Evolutionary conservation across 2,329 filamentous ascomycete genomes (phyloP), one percentile per base, ranked within the genome.

Genomic region (Fusarium virguliforme): DNA sequence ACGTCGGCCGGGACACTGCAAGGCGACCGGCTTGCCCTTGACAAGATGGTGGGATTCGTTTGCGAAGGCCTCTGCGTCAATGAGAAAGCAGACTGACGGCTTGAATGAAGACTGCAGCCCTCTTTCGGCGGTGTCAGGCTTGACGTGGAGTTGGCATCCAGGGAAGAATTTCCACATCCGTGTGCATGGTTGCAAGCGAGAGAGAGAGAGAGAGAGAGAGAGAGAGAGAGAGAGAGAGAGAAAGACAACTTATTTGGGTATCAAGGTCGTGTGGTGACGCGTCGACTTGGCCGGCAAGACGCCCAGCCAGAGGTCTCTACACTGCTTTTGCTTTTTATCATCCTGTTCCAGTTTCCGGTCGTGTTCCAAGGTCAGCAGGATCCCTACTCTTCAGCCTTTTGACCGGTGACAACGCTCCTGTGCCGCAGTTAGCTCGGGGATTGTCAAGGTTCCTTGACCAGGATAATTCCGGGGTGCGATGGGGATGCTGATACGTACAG

Each of bases 161-260:
- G 18, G 18, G 18, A 18, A 18, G 18, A 18, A 18, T 18, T 18
- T 18, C 18, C 18, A 18, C 18, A 18, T 18, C 18, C 18, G 18
- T 18, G 18, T 18, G 18, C 18, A 18, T 18, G 18, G 18, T 18
- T 18, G 18, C 18, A 18, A 18, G 18, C 18, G 18, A 18, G 18
- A 18, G 18, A 18, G 18, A 18, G 18, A 18, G 18, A 18, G 18
- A 18, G 18, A 18, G 18, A 18, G 18, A 18, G 18, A 18, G 18
- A 18, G 18, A 18, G 18, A 18, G 18, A 18, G 18, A 18, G 18
- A 18, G 18, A 18, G 18, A 18, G 18, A 18, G 18, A 18, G 3
- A 18, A 48, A 12, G 15, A 26, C 43, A 48, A 30, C 30, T 48
- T 48, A 48, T 48, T 48, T 34, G 48, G 48, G 48, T 53, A 53